A percentile compares a stretch with the other conserved stretches of the same genome.
These are phyloP conservation scores for Fraxinus quadrangulata DNA, from an alignment of 257 asterid genomes.

Conservation along the genomic window DNA sequence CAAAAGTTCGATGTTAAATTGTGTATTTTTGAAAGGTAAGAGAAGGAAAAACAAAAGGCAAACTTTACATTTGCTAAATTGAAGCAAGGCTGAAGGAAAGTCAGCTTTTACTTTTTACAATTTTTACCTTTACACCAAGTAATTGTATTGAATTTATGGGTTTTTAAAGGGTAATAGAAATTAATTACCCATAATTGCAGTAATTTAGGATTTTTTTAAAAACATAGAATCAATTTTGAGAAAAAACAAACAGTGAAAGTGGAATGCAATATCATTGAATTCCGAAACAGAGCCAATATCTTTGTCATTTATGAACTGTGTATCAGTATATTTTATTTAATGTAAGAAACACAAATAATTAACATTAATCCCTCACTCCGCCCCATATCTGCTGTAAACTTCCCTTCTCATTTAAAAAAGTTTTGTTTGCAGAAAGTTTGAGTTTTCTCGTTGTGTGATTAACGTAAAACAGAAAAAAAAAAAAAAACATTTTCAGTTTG, in stretches of 20 bases:
- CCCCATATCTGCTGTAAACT: slow-evolving; percentile 26
- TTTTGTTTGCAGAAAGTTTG: slow-evolving; percentile 24
- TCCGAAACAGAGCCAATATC: slow-evolving; percentile 30
- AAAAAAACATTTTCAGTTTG: slow-evolving; percentile 34
- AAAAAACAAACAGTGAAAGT: slow-evolving; percentile 23
- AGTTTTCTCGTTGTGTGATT: slow-evolving; percentile 21
- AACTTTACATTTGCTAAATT: slow-evolving; percentile 22
- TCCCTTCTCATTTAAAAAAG: slow-evolving; percentile 20
- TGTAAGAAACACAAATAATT: slow-evolving; percentile 11
- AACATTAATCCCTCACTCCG: slow-evolving; percentile 20
- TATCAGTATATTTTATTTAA: slow-evolving; percentile 23
- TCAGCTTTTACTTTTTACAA: slow-evolving; percentile 22
- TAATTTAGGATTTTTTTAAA: not conserved
- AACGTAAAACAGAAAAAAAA: slow-evolving; percentile 25
- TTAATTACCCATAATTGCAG: not conserved
- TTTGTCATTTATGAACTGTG: slow-evolving; percentile 46
- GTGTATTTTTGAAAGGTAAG: slow-evolving; percentile 24
- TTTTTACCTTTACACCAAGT: slow-evolving; percentile 8
- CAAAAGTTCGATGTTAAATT: slow-evolving; percentile 1
- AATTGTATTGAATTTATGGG: not conserved
- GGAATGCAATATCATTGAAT: slow-evolving; percentile 30
- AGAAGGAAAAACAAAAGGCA: slow-evolving; percentile 16
- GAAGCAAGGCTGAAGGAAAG: slow-evolving; percentile 16
- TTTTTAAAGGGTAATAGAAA: not conserved
- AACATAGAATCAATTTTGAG: not conserved